Evolutionary conservation across 179 eudicot genomes (phyloP), one percentile per base, ranked within the genome.

Genomic region (Amaranthus tricolor): DNA sequence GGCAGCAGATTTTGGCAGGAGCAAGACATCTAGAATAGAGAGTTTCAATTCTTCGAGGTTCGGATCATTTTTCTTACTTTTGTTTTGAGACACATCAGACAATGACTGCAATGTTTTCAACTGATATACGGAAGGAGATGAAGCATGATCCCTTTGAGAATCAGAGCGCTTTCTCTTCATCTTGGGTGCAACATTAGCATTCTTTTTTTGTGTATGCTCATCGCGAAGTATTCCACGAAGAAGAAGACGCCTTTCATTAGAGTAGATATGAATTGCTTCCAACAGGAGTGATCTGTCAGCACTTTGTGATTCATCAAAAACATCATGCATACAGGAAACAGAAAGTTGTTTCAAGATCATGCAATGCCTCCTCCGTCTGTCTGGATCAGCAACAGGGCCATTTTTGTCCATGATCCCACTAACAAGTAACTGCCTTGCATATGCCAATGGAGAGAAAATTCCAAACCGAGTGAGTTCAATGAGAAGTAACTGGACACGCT

Each of bases 261-360:
- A 81, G 75, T 93, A 96, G 49, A 88, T 80, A 74, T 79, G 84
- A 54, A 90, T 85, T n/a, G 89, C 88, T 83, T 93, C 97, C 20
- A 56, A 53, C 54, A 88, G 79, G 17, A 81, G 61, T 43, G 85
- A 70, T 55, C 55, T 66, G 55, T 91, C 92, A 74, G 77, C 73
- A 55, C 81, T 74, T 76, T 81, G 87, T 61, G 89, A 84, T 71
- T 91, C 94, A 67, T 86, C 86, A 73, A 93, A 68, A 75, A 86
- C 90, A 84, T 89, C 92, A 59, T 63, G 75, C 80, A 93, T 55
- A 73, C 89, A 87, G 21, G 93, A 81, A 65, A 86, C 86, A 65
- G 98, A 89, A 66, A 96, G 85, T 77, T 91, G 94, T 84, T 91
- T 96, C 88, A 96, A 84, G 65, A 96, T 84, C 78, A 80, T 83